Percentiles rank a stretch among this genome's conserved stretches.
phyloP scores from a whole-genome alignment of 2,329 filamentous ascomycete genomes.

The Exophiala phaeomuriformis region DNA sequence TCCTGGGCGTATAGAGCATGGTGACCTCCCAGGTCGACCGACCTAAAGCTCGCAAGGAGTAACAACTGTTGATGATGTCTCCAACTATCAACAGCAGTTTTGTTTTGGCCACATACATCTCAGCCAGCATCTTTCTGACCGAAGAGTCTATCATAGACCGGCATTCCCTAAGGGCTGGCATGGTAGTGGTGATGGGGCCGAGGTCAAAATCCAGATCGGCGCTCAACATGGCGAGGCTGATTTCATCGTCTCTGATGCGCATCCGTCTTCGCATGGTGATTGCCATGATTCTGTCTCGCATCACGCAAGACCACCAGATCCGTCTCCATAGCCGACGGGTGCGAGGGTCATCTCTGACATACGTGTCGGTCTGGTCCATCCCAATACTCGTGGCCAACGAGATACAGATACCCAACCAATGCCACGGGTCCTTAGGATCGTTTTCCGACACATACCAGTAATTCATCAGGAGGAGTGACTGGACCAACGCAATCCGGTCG shows the following conservation, averaged over 20 bases:
- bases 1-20: conserved; percentile 18
- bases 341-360: conserved; percentile 10
- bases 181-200: conserved; percentile 3
- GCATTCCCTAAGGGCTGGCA: conserved; percentile 6
- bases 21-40: conserved; percentile 17
- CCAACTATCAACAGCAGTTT: conserved; percentile 14
- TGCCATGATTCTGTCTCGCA: conserved; percentile 85
- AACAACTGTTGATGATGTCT: conserved; percentile 14
- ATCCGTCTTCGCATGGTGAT: conserved; percentile 88
- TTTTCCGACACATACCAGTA: conserved; percentile 97
- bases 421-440: conserved; percentile 96
- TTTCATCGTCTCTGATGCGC: conserved; percentile 70
- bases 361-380: conserved; percentile 61
- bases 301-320: conserved; percentile 97
- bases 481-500: conserved; percentile 82
- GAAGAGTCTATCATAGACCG: conserved; percentile 6
- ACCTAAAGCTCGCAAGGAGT: conserved; percentile 15
- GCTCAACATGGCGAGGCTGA: conserved; percentile 9
- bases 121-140: conserved; percentile 11
- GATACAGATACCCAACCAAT: conserved; percentile 97
- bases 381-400: conserved; percentile 90
- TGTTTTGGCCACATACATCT: conserved; percentile 16
- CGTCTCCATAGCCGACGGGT: conserved; percentile 79
- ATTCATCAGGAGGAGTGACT: conserved; percentile 82
- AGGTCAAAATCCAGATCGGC: conserved; percentile 14